Evolutionary conservation across 2,329 filamentous ascomycete species (phyloP).

Genomic region (Alternaria sp.): DNA sequence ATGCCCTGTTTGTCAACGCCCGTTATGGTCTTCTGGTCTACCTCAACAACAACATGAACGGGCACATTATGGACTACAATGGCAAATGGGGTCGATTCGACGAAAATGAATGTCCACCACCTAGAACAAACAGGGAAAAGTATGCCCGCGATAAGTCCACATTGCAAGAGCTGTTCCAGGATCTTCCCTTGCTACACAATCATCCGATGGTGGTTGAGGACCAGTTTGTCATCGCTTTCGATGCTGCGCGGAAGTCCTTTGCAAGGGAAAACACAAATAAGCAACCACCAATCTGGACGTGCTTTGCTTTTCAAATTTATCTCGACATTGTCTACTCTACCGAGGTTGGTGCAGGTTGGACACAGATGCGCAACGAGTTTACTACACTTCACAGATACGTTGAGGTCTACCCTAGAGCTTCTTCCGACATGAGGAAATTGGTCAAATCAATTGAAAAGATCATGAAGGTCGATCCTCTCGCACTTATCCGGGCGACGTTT

Average conservation of each 20-base stretch:
- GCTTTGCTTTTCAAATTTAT: not conserved
- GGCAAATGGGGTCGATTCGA: not conserved
- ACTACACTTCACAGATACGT: not conserved
- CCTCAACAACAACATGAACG: not conserved
- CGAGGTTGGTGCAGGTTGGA: not conserved
- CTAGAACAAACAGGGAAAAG: not conserved
- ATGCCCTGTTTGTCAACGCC: not conserved
- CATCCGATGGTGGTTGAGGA: not conserved
- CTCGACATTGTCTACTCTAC: not conserved
- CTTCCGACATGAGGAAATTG: not conserved
- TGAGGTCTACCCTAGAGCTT: not conserved
- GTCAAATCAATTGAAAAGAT: not conserved
- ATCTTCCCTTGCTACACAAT: not conserved
- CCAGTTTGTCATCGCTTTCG: not conserved
- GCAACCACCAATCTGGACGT: not conserved
- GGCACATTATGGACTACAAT: not conserved
- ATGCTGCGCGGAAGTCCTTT: not conserved
- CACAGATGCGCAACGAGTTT: not conserved
- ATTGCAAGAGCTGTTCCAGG: not conserved
- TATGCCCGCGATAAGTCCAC: not conserved
- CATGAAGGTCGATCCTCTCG: not conserved
- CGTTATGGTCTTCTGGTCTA: not conserved
- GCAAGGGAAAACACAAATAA: not conserved
- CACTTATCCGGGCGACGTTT: accelerated
- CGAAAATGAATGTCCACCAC: not conserved